Percentiles rank a stretch among this genome's conserved stretches.
phyloP scores from a whole-genome alignment of 495 filamentous ascomycete species.

The Acidomyces sp. region DNA sequence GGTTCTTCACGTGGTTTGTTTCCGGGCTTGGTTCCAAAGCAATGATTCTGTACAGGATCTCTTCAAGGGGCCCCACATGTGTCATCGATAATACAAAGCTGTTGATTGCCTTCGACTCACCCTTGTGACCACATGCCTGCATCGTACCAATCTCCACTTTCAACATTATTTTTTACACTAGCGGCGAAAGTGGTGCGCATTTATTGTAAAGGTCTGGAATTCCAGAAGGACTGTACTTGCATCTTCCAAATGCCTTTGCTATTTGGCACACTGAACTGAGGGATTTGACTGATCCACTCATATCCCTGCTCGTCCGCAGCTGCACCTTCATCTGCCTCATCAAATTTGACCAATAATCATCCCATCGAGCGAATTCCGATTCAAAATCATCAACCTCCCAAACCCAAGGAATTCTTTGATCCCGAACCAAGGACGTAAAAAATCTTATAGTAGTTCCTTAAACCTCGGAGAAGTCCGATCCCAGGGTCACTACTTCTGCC shows the following conservation, averaged over 20 bases:
- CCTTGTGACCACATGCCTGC: neutral
- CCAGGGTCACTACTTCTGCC: neutral
- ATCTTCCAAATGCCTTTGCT: neutral
- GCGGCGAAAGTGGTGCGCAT: neutral
- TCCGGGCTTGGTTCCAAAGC: neutral
- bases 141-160: neutral
- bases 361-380: neutral
- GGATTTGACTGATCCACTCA: neutral
- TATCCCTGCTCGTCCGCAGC: slow-evolving; percentile 1
- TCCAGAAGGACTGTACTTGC: neutral
- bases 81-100: neutral
- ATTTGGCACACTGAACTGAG: neutral
- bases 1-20: neutral
- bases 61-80: neutral
- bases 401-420: slow-evolving; percentile 7
- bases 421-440: neutral
- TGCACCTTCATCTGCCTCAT: slow-evolving; percentile 2
- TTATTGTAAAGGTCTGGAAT: neutral
- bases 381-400: slow-evolving; percentile 2
- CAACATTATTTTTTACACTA: neutral
- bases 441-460: slow-evolving; percentile 2
- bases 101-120: neutral
- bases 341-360: slow-evolving; percentile 2
- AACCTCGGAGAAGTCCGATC: neutral
- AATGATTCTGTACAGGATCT: neutral